These are phyloP conservation scores for Hagleromyces aurorensis DNA, from an alignment of 805 yeast genomes.

Conservation along the genomic window DNA sequence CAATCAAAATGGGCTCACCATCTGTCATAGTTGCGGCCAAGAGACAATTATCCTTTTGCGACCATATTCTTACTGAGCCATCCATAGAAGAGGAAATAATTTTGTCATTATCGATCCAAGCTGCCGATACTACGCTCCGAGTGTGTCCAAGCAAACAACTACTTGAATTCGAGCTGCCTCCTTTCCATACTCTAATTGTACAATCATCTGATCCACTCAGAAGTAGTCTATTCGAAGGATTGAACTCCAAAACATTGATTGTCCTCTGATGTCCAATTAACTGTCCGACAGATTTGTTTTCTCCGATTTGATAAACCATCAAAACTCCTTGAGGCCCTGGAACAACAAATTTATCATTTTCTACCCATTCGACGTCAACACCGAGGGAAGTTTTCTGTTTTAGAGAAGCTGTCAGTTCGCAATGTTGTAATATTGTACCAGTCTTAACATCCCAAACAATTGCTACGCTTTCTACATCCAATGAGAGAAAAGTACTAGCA, in stretches of 20 bases:
- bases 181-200: conserved; percentile 67
- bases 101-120: conserved; percentile 43
- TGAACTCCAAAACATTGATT: conserved; percentile 50
- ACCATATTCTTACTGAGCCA: conserved; percentile 65
- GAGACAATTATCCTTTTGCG: conserved; percentile 29
- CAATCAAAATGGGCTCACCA: conserved; percentile 49
- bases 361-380: conserved; percentile 68
- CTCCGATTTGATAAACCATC: conserved; percentile 45
- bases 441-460: conserved; percentile 61
- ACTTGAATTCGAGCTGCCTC: conserved; percentile 46
- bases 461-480: conserved; percentile 47
- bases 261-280: conserved; percentile 60
- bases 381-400: conserved; percentile 32
- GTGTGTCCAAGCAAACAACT: conserved; percentile 46
- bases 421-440: conserved; percentile 42
- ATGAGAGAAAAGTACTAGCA: conserved; percentile 47
- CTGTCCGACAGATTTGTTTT: conserved; percentile 40
- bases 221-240: conserved; percentile 42
- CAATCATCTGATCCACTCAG: conserved; percentile 77
- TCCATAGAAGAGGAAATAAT: conserved; percentile 59
- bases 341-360: conserved; percentile 57
- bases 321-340: conserved; percentile 53
- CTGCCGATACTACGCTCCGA: conserved; percentile 46
- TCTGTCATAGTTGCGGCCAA: conserved; percentile 32
- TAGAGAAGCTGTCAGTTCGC: conserved; percentile 29